Evolutionary conservation across 805 yeast genomes (phyloP), one percentile per base, ranked within the genome.

Genomic region (Candida loeiensis): DNA sequence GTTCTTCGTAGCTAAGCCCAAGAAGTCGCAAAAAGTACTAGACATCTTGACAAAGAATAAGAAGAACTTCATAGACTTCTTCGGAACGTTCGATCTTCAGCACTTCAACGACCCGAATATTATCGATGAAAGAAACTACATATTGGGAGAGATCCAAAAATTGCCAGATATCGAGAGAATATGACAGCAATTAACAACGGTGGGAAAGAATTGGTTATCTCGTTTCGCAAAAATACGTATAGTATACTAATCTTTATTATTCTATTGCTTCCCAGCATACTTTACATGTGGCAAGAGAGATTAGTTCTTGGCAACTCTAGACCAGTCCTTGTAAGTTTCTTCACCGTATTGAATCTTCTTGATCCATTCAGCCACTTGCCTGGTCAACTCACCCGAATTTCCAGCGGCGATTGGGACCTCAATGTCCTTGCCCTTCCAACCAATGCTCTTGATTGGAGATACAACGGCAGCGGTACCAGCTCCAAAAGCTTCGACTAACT

Each of bases 401-500:
- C 95, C 96, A 42, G 76, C 79, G 44, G 80, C 77, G 48, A 87
- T 64, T 45, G 98, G 98, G 36, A 91, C 91, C 4, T 66, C 48
- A 51, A 91, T 87, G 45, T 74, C 76, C 56, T 80, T 62, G 37
- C 82, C 95, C 44, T 76, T 71, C 80, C 80, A 91, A 43, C 89
- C 90, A 57, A 91, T 87, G 54, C 76, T 85, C 64, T 84, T 80
- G 58, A 91, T 88, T 52, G 98, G 98, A 26, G 95, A 80, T 34
- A 93, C 98, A 57, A 91, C 80, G 32, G 97, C 98, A 45, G 99
- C 98, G 42, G 99, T 91, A 56, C 99, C 99, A 15, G 96, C 73
- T 53, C 98, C 98, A 56, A 91, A 91, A 15, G 96, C 95, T 73
- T 93, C 99, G 6, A 90, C 77, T 54, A 91, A 74, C 59, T 85